phyloP scores from a whole-genome alignment of 345 rosid species.

The Melastoma malabathricum region DNA sequence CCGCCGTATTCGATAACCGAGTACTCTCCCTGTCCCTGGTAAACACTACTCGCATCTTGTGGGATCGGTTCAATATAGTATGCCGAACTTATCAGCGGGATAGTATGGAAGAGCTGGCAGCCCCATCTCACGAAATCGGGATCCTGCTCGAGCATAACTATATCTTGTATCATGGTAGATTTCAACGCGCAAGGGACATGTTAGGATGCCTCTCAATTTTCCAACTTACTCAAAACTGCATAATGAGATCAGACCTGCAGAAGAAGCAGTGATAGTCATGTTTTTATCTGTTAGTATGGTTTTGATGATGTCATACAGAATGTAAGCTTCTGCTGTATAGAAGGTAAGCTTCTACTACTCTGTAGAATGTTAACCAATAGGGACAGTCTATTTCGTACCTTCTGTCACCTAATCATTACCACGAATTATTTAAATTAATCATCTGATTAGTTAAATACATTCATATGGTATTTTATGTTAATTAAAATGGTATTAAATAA shows the following conservation, averaged over 20 bases:
- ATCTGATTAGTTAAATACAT: too few relatives aligned
- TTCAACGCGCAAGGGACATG: neutral
- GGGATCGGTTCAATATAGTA: conserved; percentile 35
- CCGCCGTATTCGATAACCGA: conserved; percentile 28
- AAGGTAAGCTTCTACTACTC: too few relatives aligned
- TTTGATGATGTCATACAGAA: too few relatives aligned
- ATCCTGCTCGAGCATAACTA: conserved; percentile 35
- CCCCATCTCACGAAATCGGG: conserved; percentile 47
- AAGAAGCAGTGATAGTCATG: too few relatives aligned
- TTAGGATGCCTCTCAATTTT: neutral
- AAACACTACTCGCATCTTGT: conserved; percentile 18
- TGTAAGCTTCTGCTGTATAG: too few relatives aligned
- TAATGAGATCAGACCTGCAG: conserved; percentile 1
- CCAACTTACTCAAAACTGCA: conserved; percentile 5
- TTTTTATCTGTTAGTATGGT: too few relatives aligned
- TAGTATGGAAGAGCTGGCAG: conserved; percentile 38
- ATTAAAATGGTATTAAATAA: too few relatives aligned
- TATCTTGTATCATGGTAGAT: conserved; percentile 3
- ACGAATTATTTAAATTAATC: too few relatives aligned
- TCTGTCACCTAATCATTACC: too few relatives aligned
- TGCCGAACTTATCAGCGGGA: conserved; percentile 31
- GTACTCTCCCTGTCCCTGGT: conserved; percentile 22
- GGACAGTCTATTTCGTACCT: too few relatives aligned
- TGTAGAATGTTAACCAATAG: too few relatives aligned
- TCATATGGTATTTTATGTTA: too few relatives aligned